Base-by-base conservation (phyloP, 768 basidiomycete species). In the Wakefieldia striispora region DNA sequence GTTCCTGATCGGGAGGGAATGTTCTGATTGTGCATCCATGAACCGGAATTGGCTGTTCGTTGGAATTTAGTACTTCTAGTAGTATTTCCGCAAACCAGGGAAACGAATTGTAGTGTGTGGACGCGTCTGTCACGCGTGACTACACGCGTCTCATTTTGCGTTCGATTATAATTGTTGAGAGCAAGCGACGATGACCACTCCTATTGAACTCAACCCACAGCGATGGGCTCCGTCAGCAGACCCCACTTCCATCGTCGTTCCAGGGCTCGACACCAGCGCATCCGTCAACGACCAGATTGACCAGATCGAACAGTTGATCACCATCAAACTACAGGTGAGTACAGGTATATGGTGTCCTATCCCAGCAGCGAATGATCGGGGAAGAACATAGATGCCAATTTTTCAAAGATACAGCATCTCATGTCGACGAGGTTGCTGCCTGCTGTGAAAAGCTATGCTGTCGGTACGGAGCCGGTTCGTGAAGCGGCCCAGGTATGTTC, bases 221-320 rank as follows among this genome's bases (percentile, higher is more conserved):
- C 70, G 84, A 74, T 91, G 86, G 84, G 72, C 75, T 53, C 86
- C 88, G 8, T 81, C 75, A 24, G 54, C 73, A 5, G 79, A 91
- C 65, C 83, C 88, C 16, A 59, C 76, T 1, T 75, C 77, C 39
- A 90, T 92, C 46, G 64, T 72, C 13, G 74, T 91, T 3, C 84
- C 88, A 8, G 89, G 90, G 0, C 73, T 92, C 33, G 86, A 92
- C 59, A 79, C 77, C 1, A 74, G 72, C 10, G 86, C 87, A 20
- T 75, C 87, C 19, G 72, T 83, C 21, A 78, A 78, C 51, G 91
- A 86, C 60, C 94, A 97, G 71, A 86, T 93, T 46, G 92, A 95
- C 61, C 91, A 95, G 69, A 91, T 97, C 50, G 95, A 98, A 68
- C 95, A 97, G 64, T 77, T 95, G 61, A 95, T 95, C 53, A 94